These are phyloP conservation scores for Fusarium tjaetaba DNA, from an alignment of 2,329 filamentous ascomycete genomes.

Conservation along the genomic window DNA sequence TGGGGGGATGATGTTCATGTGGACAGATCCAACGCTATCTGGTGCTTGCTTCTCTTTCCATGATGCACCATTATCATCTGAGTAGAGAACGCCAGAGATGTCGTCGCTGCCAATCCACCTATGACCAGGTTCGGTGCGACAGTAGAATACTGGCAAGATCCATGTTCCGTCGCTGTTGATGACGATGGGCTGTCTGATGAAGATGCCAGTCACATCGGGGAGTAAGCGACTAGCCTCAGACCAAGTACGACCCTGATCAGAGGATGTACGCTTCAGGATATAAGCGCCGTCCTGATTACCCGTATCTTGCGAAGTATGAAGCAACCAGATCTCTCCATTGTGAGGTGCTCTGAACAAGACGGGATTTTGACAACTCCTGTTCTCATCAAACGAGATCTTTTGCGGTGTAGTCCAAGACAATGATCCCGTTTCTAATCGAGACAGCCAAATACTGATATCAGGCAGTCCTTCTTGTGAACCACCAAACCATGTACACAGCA, in stretches of 20 bases:
- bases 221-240: constrained; percentile 47
- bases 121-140: constrained; percentile 51
- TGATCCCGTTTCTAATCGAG: constrained; percentile 47
- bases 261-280: constrained; percentile 50
- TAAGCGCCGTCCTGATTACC: constrained; percentile 56
- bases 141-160: constrained; percentile 56
- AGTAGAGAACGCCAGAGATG: constrained; percentile 52
- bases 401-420: constrained; percentile 47
- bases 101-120: constrained; percentile 58
- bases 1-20: constrained; percentile 54
- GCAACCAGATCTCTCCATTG: constrained; percentile 51
- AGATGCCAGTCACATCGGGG: constrained; percentile 48
- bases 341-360: constrained; percentile 52
- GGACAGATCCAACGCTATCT: constrained; percentile 52
- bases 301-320: constrained; percentile 57
- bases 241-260: constrained; percentile 52
- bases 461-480: constrained; percentile 57
- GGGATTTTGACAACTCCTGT: constrained; percentile 57
- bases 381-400: constrained; percentile 51
- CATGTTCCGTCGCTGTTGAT: constrained; percentile 51
- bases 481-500: constrained; percentile 57
- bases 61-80: constrained; percentile 50
- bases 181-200: constrained; percentile 54
- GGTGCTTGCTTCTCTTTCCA: constrained; percentile 53
- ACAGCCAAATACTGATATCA: constrained; percentile 56